Conservation (phyloP, 768 basidiomycete species). For the Leccinum barrowsii region DNA sequence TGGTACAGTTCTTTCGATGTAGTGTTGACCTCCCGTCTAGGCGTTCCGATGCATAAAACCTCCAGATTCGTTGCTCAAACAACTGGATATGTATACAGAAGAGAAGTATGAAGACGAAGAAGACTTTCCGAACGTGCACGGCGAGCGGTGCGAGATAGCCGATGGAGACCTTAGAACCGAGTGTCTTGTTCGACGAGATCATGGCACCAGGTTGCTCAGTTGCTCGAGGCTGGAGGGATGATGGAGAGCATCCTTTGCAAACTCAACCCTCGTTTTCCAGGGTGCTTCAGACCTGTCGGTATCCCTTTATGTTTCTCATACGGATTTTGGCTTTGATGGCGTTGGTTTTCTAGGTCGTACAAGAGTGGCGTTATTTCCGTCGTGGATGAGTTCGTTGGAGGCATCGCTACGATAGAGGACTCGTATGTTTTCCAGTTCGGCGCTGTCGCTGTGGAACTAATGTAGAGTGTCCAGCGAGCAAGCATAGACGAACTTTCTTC, state of each 20-base stretch:
- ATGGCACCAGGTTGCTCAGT: constrained; percentile 54
- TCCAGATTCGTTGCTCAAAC: constrained; percentile 70
- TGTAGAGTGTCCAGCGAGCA: constrained; percentile 47
- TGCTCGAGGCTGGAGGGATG: constrained; percentile 25
- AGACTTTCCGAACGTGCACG: neutral
- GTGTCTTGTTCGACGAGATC: constrained; percentile 56
- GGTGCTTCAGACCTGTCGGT: constrained; percentile 60
- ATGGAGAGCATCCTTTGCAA: constrained; percentile 60
- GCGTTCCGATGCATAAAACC: constrained; percentile 69
- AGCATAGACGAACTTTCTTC: constrained; percentile 61
- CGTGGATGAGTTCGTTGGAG: constrained; percentile 63
- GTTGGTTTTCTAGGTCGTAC: constrained; percentile 44
- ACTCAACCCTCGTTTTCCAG: constrained; percentile 53
- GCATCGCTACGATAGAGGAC: constrained; percentile 54
- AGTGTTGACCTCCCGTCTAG: no score
- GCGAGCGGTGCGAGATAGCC: constrained; percentile 29
- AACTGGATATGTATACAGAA: constrained; percentile 27
- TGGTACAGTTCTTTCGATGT: no score
- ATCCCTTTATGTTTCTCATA: neutral
- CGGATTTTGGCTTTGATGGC: constrained; percentile 1
- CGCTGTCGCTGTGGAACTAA: constrained; percentile 11
- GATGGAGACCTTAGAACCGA: constrained; percentile 44
- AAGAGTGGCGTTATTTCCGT: constrained; percentile 58
- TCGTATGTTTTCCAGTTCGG: constrained; percentile 46
- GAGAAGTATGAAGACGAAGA: neutral